Conservation (phyloP, 2,329 filamentous ascomycete species). For the Aspergillus sp. region DNA sequence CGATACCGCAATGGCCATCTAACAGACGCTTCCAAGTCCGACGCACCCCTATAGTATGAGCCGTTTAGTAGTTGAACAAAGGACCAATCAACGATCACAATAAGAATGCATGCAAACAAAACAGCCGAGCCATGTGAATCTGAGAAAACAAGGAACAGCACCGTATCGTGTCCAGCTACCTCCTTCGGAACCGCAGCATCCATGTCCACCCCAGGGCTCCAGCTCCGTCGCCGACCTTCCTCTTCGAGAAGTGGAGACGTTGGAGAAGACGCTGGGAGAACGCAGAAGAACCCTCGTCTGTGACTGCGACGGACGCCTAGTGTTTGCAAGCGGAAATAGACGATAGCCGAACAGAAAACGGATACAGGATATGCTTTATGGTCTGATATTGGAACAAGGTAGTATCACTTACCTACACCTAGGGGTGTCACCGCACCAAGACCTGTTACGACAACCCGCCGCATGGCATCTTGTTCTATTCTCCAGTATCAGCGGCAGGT, state of each 20-base stretch:
- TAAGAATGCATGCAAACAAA: not conserved
- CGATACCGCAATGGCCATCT: slow-evolving; percentile 75
- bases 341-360: not conserved
- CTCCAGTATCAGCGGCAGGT: not conserved
- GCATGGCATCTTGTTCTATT: slow-evolving; percentile 34
- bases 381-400: not conserved
- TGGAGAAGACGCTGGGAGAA: slow-evolving; percentile 9
- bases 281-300: slow-evolving; percentile 1
- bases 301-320: not conserved
- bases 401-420: slow-evolving; percentile 62
- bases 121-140: not conserved
- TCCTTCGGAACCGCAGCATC: slow-evolving; percentile 12
- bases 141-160: not conserved
- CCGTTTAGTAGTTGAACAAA: slow-evolving; percentile 8
- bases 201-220: not conserved
- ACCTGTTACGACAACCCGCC: slow-evolving; percentile 79
- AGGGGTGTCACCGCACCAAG: slow-evolving; percentile 80
- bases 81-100: not conserved
- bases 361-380: not conserved
- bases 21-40: slow-evolving; percentile 80
- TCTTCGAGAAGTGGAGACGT: slow-evolving; percentile 33
- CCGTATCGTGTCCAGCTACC: slow-evolving; percentile 16
- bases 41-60: slow-evolving; percentile 55
- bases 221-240: slow-evolving; percentile 30
- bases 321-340: not conserved